Conservation (phyloP, 768 basidiomycete genomes). For the Agrocybe chaxingu region DNA sequence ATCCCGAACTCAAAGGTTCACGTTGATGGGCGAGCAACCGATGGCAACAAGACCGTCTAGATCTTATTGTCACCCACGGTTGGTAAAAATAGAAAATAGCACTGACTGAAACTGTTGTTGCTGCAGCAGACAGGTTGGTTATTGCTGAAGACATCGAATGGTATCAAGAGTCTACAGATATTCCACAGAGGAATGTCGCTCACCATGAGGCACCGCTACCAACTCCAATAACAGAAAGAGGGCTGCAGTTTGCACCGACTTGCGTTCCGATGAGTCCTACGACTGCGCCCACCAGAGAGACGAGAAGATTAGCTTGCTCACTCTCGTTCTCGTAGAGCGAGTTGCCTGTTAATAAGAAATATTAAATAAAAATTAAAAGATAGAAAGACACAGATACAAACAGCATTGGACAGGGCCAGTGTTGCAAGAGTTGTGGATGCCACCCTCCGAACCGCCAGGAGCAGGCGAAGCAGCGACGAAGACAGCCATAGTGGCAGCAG, state of each 20-base stretch:
- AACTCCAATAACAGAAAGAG: constrained; percentile 17
- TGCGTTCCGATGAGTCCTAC: constrained; percentile 14
- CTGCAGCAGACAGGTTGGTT: constrained; percentile 25
- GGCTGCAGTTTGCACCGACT: constrained; percentile 22
- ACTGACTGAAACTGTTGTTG: constrained; percentile 23
- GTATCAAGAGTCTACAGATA: too few species aligned
- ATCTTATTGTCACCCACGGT: not conserved
- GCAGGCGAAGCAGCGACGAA: not conserved
- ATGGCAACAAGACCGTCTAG: constrained; percentile 18
- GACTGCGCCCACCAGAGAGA: constrained; percentile 14
- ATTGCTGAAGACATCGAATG: constrained; percentile 7
- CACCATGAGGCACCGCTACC: constrained; percentile 17
- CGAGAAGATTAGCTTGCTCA: constrained; percentile 1
- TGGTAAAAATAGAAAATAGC: not conserved
- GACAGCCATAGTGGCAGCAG: not conserved
- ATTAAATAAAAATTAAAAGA: not conserved
- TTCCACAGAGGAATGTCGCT: not conserved
- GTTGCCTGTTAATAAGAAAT: constrained; percentile 9
- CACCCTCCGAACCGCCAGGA: not conserved
- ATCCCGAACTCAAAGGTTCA: constrained; percentile 5
- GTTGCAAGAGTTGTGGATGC: constrained; percentile 13
- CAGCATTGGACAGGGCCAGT: constrained; percentile 25
- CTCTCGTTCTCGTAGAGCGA: not conserved
- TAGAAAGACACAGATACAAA: not conserved
- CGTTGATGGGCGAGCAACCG: constrained; percentile 21